Evolutionary conservation across 2,329 filamentous ascomycete genomes (phyloP), one percentile per base, ranked within the genome.

Genomic region (Aspergillus luchuensis): DNA sequence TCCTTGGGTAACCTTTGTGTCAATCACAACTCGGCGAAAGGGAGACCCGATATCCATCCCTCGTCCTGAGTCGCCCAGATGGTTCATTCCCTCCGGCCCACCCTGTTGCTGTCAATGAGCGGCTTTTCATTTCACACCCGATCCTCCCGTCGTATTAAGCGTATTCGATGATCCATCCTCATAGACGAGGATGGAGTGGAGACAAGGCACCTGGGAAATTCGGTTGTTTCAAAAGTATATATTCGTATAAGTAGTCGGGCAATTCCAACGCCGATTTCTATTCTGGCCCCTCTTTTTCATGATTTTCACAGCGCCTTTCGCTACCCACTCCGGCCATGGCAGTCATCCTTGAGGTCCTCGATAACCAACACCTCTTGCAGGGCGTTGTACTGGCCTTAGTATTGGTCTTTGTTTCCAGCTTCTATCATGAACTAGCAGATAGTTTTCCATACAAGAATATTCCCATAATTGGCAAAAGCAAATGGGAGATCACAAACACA

Each of bases 401-500:
- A 8, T 48, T 64, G 3, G 28, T 68, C 2, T 58, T 73, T 5
- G 36, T 69, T 19, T 68, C 67, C 3, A 66, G 60, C 30, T 63
- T 69, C 33, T 74, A 67, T 62, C 55, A 57, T 7, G 71, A 72
- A 39, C 36, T 74, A 13, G 57, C 63, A 11, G 66, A 72, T 54
- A 71, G 69, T 39, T 63, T 73, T 23, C 72, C 71, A 1, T 66
- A 72, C 53, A 45, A 60, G 21, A 63, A 67, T 13, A 62, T 74
- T 17, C 72, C 71, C 6, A 36, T 74, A 13, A 63, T 74, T 2
- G 72, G 72, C 15, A 73, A 66, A 49, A 62, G 61, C 28, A 60
- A 64, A 57, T 71, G 69, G 71, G 66, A 71, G n/a, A n/a, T 72
- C n/a, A 67, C 68, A 21, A 74, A 74, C 57, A 68, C 63, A 38